Evolutionary conservation across 2,329 filamentous ascomycete species (phyloP).

Genomic region (Cryphonectria japonica): DNA sequence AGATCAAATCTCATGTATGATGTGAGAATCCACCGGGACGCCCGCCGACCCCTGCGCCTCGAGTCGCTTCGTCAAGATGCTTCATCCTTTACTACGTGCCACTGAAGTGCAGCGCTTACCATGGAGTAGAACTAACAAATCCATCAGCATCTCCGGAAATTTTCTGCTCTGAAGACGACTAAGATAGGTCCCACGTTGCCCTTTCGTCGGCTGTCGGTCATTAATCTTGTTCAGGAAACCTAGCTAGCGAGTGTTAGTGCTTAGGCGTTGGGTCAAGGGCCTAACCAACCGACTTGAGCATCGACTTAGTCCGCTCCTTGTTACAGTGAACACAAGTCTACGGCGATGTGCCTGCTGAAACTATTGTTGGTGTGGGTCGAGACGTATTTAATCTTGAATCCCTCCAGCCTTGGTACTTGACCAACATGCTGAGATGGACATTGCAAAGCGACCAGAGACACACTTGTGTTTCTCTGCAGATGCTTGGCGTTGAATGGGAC

Average conservation of each 20-base stretch:
- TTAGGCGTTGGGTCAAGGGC: neutral
- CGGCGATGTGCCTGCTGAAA: neutral
- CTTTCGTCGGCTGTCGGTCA: neutral
- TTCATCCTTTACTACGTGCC: neutral
- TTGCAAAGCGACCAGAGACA: neutral
- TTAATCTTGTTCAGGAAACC: neutral
- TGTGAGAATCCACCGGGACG: neutral
- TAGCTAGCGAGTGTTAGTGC: neutral
- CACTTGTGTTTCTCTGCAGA: neutral
- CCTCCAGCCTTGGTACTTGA: neutral
- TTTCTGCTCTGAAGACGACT: neutral
- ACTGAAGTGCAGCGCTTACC: neutral
- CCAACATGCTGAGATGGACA: too few relatives aligned
- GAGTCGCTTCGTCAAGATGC: neutral
- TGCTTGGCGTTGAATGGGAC: neutral
- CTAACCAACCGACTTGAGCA: neutral
- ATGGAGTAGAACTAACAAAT: neutral
- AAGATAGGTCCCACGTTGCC: neutral
- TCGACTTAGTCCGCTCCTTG: neutral
- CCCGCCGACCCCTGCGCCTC: neutral
- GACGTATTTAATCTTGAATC: neutral
- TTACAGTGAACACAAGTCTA: too few relatives aligned
- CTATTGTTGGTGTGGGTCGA: neutral
- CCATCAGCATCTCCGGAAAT: neutral
- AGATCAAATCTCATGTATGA: neutral